Conservation (phyloP, 2,329 filamentous ascomycete species). For the Pseudohalonectria lignicola region DNA sequence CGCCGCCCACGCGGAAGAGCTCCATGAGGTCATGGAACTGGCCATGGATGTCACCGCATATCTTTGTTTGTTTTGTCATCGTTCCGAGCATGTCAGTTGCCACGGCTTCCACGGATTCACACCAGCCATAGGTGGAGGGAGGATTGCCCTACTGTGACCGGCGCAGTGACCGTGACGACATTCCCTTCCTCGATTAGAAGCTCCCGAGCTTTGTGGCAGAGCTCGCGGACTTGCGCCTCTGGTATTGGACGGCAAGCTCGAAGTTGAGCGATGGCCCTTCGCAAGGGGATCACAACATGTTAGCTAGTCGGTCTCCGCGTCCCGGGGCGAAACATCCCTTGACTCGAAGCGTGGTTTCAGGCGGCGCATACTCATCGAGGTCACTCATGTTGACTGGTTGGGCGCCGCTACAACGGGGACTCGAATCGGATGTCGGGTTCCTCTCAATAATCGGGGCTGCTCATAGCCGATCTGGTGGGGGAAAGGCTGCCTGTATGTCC, state of each 20-base stretch:
- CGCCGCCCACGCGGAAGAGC: constrained; percentile 84
- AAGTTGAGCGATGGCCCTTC: constrained; percentile 85
- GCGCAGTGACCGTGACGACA: constrained; percentile 88
- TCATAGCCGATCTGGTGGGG: too few species aligned
- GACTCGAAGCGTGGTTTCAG: too few species aligned
- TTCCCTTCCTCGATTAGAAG: constrained; percentile 96
- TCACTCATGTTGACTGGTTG: constrained; percentile 60
- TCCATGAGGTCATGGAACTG: constrained; percentile 98
- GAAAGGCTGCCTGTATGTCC: too few species aligned
- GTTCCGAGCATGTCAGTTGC: constrained; percentile 1
- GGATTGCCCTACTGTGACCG: constrained; percentile 61
- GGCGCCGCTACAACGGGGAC: too few species aligned
- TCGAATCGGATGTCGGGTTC: too few species aligned
- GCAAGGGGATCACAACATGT: constrained; percentile 2
- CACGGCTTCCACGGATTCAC: too few species aligned
- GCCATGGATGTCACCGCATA: constrained; percentile 94
- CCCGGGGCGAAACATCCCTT: too few species aligned
- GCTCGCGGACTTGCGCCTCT: constrained; percentile 86
- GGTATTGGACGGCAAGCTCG: constrained; percentile 94
- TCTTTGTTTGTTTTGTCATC: constrained; percentile 39
- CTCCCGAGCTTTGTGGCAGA: constrained; percentile 95
- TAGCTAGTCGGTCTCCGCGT: constrained; percentile 3
- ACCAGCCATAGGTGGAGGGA: background rate
- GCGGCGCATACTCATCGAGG: constrained; percentile 64
- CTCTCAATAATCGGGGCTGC: too few species aligned